phyloP scores from a whole-genome alignment of 768 basidiomycete genomes.

The Termitomyces sp. region DNA sequence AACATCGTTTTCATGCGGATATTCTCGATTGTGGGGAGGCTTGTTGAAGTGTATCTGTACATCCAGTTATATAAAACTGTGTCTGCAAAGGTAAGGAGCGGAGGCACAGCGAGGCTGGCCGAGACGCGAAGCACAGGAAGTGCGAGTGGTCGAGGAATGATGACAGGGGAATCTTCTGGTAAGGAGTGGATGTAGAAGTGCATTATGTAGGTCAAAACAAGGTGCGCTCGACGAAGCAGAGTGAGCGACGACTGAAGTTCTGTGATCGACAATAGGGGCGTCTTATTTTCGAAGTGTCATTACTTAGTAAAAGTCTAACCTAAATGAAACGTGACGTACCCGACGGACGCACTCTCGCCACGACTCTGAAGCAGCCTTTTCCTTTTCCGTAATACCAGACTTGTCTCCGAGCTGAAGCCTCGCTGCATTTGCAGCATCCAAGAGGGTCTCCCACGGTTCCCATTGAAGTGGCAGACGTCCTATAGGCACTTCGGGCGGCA shows the following conservation, averaged over 20 bases:
- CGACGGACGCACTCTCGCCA: conserved; percentile 43
- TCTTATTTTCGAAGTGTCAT: conserved; percentile 24
- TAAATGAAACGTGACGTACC: conserved; percentile 26
- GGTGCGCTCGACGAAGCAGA: conserved; percentile 64
- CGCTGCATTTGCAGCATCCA: conserved; percentile 11
- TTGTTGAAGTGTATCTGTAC: conserved; percentile 29
- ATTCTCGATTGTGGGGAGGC: conserved; percentile 48
- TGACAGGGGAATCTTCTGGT: conserved; percentile 41
- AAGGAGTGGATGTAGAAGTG: conserved; percentile 77
- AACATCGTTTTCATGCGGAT: conserved; percentile 65
- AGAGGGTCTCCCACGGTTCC: conserved; percentile 14
- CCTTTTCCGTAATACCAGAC: conserved; percentile 27
- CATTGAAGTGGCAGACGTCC: conserved; percentile 11
- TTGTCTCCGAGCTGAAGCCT: conserved; percentile 47
- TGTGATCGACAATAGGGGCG: conserved; percentile 44
- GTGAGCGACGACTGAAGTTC: conserved; percentile 46
- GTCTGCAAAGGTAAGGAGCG: conserved; percentile 87
- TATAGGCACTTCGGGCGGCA: conserved; percentile 11
- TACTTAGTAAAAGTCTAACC: not conserved
- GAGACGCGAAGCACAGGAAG: conserved; percentile 74
- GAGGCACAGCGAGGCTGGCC: conserved; percentile 70
- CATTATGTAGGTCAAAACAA: conserved; percentile 65
- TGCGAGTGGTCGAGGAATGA: conserved; percentile 66
- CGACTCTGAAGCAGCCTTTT: conserved; percentile 31
- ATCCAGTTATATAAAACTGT: conserved; percentile 87